phyloP scores from a whole-genome alignment of 768 basidiomycete species.

The Neoboletus subvelutipes region DNA sequence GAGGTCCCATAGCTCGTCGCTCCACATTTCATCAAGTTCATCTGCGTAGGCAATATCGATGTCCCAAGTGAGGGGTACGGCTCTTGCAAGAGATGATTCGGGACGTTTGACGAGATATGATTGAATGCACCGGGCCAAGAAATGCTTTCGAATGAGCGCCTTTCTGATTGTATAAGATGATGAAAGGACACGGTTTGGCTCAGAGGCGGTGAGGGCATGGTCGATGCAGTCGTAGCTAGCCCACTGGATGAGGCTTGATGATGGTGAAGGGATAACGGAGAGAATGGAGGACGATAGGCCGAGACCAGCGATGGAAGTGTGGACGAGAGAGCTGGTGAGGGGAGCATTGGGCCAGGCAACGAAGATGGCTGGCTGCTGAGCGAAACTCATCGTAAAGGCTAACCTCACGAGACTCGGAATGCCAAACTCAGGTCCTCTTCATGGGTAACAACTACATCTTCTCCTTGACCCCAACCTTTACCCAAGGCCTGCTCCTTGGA shows the following conservation, averaged over 20 bases:
- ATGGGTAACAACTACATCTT: conserved; percentile 56
- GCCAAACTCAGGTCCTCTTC: background rate
- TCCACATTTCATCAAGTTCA: conserved; percentile 91
- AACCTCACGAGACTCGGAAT: background rate
- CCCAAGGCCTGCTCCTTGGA: conserved; percentile 90
- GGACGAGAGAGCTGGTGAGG: conserved; percentile 50
- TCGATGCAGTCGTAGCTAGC: conserved; percentile 85
- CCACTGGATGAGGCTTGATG: conserved; percentile 62
- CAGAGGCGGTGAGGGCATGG: conserved; percentile 63
- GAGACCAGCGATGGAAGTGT: conserved; percentile 38
- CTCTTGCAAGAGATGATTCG: conserved; percentile 49
- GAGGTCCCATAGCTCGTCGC: conserved; percentile 92
- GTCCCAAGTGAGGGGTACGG: conserved; percentile 76
- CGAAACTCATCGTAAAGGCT: background rate
- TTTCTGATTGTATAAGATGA: conserved; percentile 91
- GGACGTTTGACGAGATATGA: conserved; percentile 73
- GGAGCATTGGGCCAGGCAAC: conserved; percentile 56
- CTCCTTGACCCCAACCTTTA: conserved; percentile 85
- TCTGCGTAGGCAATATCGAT: conserved; percentile 88
- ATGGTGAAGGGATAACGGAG: conserved; percentile 22
- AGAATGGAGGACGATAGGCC: conserved; percentile 32
- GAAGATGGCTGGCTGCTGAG: conserved; percentile 32
- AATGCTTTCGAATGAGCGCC: conserved; percentile 92
- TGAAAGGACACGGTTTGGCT: conserved; percentile 54
- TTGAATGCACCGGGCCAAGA: conserved; percentile 71